phyloP scores from a whole-genome alignment of 169 alveolate genomes.

The Plasmodium berghei region DNA sequence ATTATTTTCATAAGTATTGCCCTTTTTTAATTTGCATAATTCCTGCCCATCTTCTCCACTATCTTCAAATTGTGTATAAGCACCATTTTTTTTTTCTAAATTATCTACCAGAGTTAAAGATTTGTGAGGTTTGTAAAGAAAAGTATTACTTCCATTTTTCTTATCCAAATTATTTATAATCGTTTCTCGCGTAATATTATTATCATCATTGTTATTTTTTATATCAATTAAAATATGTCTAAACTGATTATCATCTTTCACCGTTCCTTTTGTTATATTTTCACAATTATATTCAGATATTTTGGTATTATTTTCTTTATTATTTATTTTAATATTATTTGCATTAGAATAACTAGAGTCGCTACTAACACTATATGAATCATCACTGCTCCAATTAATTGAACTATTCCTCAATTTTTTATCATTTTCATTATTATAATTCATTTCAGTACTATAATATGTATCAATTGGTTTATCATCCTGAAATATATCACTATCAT shows the following conservation, averaged over 20 bases:
- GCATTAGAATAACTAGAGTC: slow-evolving; percentile 44
- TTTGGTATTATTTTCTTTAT: not conserved
- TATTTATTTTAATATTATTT: slow-evolving; percentile 20
- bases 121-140: not conserved
- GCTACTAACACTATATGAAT: slow-evolving; percentile 16
- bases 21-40: slow-evolving; percentile 8
- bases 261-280: not conserved
- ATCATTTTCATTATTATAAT: slow-evolving; percentile 4
- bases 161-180: slow-evolving; percentile 9
- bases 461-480: slow-evolving; percentile 6
- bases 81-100: slow-evolving; percentile 6
- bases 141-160: not conserved
- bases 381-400: slow-evolving; percentile 10
- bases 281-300: slow-evolving; percentile 2
- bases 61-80: not conserved
- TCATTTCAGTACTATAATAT: slow-evolving; percentile 1
- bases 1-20: slow-evolving; percentile 27
- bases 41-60: slow-evolving; percentile 1
- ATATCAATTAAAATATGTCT: not conserved
- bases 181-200: slow-evolving; percentile 1
- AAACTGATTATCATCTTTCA: slow-evolving; percentile 2
- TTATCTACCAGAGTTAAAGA: slow-evolving; percentile 8
- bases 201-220: slow-evolving; percentile 9
- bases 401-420: slow-evolving; percentile 18
- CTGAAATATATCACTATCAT: not conserved